phyloP scores from a whole-genome alignment of 345 rosid genomes.

The Xanthoceras sorbifolium region DNA sequence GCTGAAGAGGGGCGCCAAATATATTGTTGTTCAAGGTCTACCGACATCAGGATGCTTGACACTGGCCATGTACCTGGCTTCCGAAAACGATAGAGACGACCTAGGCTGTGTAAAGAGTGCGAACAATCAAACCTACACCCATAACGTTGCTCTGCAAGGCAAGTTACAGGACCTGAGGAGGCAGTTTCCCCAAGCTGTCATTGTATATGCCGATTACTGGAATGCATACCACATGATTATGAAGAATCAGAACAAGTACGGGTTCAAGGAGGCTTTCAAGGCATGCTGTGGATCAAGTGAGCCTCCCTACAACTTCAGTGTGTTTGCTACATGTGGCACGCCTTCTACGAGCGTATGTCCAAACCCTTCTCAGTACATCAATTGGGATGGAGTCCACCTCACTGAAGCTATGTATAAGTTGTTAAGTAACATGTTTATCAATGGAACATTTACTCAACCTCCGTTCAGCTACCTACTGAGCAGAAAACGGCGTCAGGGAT shows the following conservation, averaged over 20 bases:
- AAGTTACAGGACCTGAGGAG: slow-evolving; percentile 50
- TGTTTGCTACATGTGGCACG: slow-evolving; percentile 60
- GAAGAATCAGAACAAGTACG: slow-evolving; percentile 48
- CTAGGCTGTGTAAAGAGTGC: slow-evolving; percentile 76
- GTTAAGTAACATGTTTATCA: slow-evolving; percentile 61
- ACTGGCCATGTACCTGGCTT: slow-evolving; percentile 57
- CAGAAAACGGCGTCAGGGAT: slow-evolving; percentile 36
- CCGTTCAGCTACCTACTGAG: slow-evolving; percentile 51
- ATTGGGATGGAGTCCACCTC: slow-evolving; percentile 98
- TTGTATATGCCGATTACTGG: slow-evolving; percentile 79
- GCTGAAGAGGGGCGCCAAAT: slow-evolving; percentile 69
- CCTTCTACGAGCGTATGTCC: slow-evolving; percentile 46
- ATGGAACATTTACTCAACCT: slow-evolving; percentile 61
- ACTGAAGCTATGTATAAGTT: slow-evolving; percentile 85
- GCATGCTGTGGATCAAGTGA: slow-evolving; percentile 82
- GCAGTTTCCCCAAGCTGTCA: slow-evolving; percentile 57
- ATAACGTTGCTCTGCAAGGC: slow-evolving; percentile 53
- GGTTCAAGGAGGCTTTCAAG: slow-evolving; percentile 70
- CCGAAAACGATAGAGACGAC: slow-evolving; percentile 61
- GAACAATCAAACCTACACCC: slow-evolving; percentile 55
- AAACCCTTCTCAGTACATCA: slow-evolving; percentile 61
- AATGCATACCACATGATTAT: slow-evolving; percentile 63
- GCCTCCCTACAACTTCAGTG: slow-evolving; percentile 64
- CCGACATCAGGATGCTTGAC: slow-evolving; percentile 84
- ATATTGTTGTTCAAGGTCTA: slow-evolving; percentile 76